Percentiles rank a stretch among this genome's conserved stretches.
Evolutionary conservation across 768 basidiomycete species (phyloP).

Genomic region (Pisolithus microcarpus): DNA sequence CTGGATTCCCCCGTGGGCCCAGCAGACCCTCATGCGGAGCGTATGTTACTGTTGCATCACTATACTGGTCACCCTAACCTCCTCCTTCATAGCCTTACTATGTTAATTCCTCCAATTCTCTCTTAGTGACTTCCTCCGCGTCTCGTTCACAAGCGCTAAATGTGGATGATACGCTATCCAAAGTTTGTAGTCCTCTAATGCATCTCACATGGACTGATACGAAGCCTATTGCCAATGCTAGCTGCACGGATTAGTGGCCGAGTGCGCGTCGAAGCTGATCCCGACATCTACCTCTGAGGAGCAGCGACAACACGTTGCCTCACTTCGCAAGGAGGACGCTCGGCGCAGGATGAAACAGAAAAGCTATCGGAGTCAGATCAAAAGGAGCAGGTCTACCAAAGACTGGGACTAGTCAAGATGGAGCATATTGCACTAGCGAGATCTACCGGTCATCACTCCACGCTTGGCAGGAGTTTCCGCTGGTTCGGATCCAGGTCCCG

Average conservation of each 20-base stretch:
- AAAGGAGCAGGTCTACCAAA: conserved; percentile 22
- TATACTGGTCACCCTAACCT: not conserved
- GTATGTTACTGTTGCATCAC: conserved; percentile 32
- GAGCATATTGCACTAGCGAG: not conserved
- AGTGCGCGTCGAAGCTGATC: conserved; percentile 19
- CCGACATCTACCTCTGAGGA: conserved; percentile 15
- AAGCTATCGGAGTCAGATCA: conserved; percentile 17
- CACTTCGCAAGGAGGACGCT: conserved; percentile 15
- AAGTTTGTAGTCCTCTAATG: conserved; percentile 36
- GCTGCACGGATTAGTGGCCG: conserved; percentile 22
- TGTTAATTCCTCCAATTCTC: conserved; percentile 57
- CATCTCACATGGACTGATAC: not conserved
- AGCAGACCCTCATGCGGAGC: conserved; percentile 36
- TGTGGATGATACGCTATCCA: conserved; percentile 61
- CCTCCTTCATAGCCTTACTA: conserved; percentile 46
- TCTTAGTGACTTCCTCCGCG: conserved; percentile 61
- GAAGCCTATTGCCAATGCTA: conserved; percentile 1
- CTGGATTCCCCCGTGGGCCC: conserved; percentile 72
- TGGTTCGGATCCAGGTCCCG: too few relatives aligned
- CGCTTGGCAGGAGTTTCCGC: too few relatives aligned
- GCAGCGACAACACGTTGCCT: conserved; percentile 20
- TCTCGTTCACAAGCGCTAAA: conserved; percentile 77
- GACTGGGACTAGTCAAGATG: conserved; percentile 17
- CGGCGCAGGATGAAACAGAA: conserved; percentile 21
- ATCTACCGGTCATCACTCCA: not conserved